These are phyloP conservation scores for Eurotiales sp. DNA, from an alignment of 2,329 filamentous ascomycete species.

Conservation along the genomic window DNA sequence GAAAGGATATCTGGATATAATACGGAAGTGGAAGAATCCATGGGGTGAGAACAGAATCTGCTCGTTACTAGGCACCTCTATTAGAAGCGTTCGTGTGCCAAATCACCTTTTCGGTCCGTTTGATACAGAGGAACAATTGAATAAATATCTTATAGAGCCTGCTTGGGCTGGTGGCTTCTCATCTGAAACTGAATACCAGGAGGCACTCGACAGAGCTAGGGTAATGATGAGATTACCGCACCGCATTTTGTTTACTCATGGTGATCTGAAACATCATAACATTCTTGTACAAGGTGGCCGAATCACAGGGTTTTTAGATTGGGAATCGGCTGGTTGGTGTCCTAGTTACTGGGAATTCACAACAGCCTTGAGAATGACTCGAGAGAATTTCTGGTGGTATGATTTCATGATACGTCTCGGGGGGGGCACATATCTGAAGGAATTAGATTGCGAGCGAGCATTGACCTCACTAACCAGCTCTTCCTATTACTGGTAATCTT, in stretches of 20 bases:
- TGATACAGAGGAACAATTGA: constrained; percentile 20
- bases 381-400: constrained; percentile 20
- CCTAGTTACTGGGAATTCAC: constrained; percentile 40
- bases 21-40: constrained; percentile 29
- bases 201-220: constrained; percentile 15
- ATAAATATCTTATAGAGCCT: constrained; percentile 20
- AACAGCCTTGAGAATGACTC: constrained; percentile 21
- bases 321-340: constrained; percentile 39
- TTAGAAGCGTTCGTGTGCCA: constrained; percentile 28
- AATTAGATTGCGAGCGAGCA: constrained; percentile 19
- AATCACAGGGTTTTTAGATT: constrained; percentile 34
- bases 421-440: constrained; percentile 16
- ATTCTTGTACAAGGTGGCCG: constrained; percentile 25
- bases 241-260: constrained; percentile 27
- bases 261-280: constrained; percentile 29
- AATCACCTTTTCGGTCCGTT: constrained; percentile 18
- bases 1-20: constrained; percentile 27
- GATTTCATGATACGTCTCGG: constrained; percentile 18
- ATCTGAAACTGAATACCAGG: constrained; percentile 17
- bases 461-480: constrained; percentile 17
- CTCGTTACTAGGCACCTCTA: constrained; percentile 25
- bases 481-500: constrained; percentile 19
- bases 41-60: constrained; percentile 25
- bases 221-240: constrained; percentile 17
- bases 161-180: constrained; percentile 16